phyloP scores from a whole-genome alignment of 306 rosid genomes.

The Lupinus albus region DNA sequence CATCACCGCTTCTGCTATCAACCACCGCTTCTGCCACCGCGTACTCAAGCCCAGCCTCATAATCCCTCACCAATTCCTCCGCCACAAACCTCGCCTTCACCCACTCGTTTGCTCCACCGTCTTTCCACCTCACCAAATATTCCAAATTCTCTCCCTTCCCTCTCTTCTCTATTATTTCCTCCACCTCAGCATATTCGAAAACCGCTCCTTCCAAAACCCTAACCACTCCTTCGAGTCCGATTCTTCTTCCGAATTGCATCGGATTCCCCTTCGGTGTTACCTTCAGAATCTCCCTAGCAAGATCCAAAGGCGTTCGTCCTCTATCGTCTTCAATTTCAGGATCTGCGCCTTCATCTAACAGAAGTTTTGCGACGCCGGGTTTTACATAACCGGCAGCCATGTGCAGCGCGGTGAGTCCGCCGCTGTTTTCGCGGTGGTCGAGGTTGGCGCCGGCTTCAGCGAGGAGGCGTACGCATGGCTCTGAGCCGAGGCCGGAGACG shows the following conservation, averaged over 20 bases:
- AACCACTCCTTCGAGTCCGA: conserved; percentile 64
- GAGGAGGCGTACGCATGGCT: conserved; percentile 55
- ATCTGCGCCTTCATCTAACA: conserved; percentile 67
- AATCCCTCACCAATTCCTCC: conserved; percentile 75
- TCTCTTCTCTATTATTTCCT: conserved; percentile 67
- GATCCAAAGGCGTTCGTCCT: conserved; percentile 62
- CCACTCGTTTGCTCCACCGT: conserved; percentile 78
- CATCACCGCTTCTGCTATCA: conserved; percentile 70
- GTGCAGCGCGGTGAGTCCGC: conserved; percentile 69
- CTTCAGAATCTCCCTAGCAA: conserved; percentile 61
- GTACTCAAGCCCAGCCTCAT: conserved; percentile 80
- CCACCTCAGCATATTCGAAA: conserved; percentile 81
- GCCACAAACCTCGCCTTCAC: conserved; percentile 64
- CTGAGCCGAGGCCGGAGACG: conserved; percentile 75
- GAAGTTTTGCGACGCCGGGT: conserved; percentile 63
- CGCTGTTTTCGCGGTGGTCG: conserved; percentile 59
- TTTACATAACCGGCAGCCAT: conserved; percentile 81
- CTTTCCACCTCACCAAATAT: conserved; percentile 83
- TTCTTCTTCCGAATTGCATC: conserved; percentile 65
- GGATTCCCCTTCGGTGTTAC: conserved; percentile 77
- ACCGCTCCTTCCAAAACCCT: conserved; percentile 58
- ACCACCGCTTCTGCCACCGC: conserved; percentile 83
- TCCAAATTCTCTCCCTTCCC: conserved; percentile 77
- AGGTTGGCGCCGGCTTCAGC: conserved; percentile 69
- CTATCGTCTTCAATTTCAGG: conserved; percentile 62